Evolutionary conservation across 345 rosid genomes (phyloP).

Genomic region (Bruguiera gymnorhiza): DNA sequence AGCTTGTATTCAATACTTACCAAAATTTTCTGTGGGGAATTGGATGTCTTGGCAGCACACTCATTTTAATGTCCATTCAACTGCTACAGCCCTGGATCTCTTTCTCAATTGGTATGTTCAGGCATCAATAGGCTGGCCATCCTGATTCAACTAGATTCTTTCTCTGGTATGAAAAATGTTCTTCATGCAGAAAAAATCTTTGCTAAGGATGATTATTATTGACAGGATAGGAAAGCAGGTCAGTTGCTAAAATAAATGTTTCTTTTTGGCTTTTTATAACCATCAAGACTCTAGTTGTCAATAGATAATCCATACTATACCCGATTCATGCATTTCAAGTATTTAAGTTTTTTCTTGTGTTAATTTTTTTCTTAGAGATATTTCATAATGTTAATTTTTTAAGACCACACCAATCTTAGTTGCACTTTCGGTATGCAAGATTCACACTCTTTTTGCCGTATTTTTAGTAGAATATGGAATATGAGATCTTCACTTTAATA

Average conservation of each 20-base stretch:
- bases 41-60: conserved; percentile 82
- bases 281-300: neutral
- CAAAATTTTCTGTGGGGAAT: conserved; percentile 54
- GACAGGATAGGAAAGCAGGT: conserved; percentile 98
- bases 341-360: neutral
- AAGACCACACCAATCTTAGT: too few relatives aligned
- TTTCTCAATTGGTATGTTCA: conserved; percentile 67
- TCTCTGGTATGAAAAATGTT: conserved; percentile 18
- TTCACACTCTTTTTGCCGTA: too few relatives aligned
- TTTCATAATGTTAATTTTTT: neutral
- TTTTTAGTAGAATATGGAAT: too few relatives aligned
- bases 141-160: conserved; percentile 11
- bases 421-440: too few relatives aligned
- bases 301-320: neutral
- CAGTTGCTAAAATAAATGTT: conserved; percentile 19
- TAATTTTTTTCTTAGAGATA: neutral
- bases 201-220: conserved; percentile 91
- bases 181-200: conserved; percentile 74
- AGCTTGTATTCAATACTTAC: neutral
- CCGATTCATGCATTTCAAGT: neutral
- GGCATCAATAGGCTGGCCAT: neutral
- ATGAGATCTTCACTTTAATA: too few relatives aligned
- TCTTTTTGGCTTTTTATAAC: neutral
- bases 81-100: conserved; percentile 34
- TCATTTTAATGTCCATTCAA: conserved; percentile 79